Base-by-base conservation (phyloP, 1,139 yeast genomes). In the Taphrina populina region DNA sequence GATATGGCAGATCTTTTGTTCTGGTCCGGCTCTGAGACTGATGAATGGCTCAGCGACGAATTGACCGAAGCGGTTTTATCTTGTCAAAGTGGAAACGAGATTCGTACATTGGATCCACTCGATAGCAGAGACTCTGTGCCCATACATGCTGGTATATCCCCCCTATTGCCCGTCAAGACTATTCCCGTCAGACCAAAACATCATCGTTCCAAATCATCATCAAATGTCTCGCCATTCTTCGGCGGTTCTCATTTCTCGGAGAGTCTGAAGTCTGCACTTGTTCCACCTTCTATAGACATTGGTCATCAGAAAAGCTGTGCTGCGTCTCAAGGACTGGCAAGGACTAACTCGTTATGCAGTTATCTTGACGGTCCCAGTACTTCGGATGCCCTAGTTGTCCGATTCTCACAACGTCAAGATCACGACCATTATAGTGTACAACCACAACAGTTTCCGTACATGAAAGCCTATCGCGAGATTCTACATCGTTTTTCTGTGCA, bases 401-500 rank as follows among this genome's bases (percentile, higher is more conserved):
- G 44, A 5, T 10, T 15, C 10, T 29, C 54, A 2, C 54, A 45
- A 10, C 15, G 23, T 23, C 32, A 40, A 19, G 29, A 37, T 3
- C 23, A 26, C 19, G 23, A 39, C 26, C 4, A 20, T 5, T 13
- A 34, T 6, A 11, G 21, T 4, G 27, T 29, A 24, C 49, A 41
- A 36, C 49, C 49, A 5, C 49, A 41, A 29, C 49, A 26, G 13
- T 52, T 52, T 23, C 56, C 56, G 11, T 19, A 32, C 29, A 35
- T 23, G 23, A 19, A 29, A 24, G 56, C 56, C 8, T 52, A 41
- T 21, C 13, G 30, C 11, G 49, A 52, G 24, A 23, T 52, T 20
- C n/a, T 52, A 24, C 49, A 41, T 5, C 36, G 49, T 15, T 41
- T 52, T 17, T 40, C 49, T 19, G 56, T 34, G 8, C 49, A 52